phyloP scores from a whole-genome alignment of 2,329 filamentous ascomycete species.

The Fusarium albosuccineum region DNA sequence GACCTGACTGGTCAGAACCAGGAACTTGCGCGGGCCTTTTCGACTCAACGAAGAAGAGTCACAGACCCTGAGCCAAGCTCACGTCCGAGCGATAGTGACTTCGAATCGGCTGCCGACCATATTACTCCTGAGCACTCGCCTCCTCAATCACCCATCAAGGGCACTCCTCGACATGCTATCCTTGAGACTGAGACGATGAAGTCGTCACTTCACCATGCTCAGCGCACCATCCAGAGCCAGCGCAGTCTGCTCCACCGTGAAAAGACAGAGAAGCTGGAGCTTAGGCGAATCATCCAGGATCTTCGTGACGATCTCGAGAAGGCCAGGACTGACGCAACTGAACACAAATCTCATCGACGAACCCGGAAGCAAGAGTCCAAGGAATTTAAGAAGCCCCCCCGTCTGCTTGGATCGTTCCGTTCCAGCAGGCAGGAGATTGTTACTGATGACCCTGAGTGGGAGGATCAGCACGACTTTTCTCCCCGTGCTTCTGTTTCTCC shows the following conservation, averaged over 20 bases:
- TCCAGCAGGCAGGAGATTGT: slow-evolving; percentile 83
- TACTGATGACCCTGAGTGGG: slow-evolving; percentile 87
- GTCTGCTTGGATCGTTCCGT: slow-evolving; percentile 81
- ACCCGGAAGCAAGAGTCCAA: slow-evolving; percentile 73
- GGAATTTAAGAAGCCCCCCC: slow-evolving; percentile 82
- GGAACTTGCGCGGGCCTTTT: slow-evolving; percentile 87
- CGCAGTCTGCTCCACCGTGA: slow-evolving; percentile 96
- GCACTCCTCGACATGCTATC: slow-evolving; percentile 88
- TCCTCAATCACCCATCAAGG: slow-evolving; percentile 89
- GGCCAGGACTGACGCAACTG: slow-evolving; percentile 66
- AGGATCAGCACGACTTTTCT: slow-evolving; percentile 73
- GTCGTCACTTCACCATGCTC: slow-evolving; percentile 92
- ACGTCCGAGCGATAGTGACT: slow-evolving; percentile 71
- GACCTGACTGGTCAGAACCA: slow-evolving; percentile 91
- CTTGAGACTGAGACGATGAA: slow-evolving; percentile 97
- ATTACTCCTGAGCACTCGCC: slow-evolving; percentile 90
- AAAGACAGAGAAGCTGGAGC: slow-evolving; percentile 97
- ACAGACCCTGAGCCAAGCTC: slow-evolving; percentile 74
- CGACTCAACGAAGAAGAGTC: slow-evolving; percentile 76
- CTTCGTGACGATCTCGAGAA: slow-evolving; percentile 91
- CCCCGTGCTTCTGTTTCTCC: slow-evolving; percentile 42
- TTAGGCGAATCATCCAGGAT: slow-evolving; percentile 95
- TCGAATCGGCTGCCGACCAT: slow-evolving; percentile 75
- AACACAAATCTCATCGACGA: slow-evolving; percentile 66
- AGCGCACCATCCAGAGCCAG: slow-evolving; percentile 95